A percentile compares a stretch with the other conserved stretches of the same genome.
Evolutionary conservation across 2,329 filamentous ascomycete species (phyloP).

Genomic region (Calonectria ilicicola): DNA sequence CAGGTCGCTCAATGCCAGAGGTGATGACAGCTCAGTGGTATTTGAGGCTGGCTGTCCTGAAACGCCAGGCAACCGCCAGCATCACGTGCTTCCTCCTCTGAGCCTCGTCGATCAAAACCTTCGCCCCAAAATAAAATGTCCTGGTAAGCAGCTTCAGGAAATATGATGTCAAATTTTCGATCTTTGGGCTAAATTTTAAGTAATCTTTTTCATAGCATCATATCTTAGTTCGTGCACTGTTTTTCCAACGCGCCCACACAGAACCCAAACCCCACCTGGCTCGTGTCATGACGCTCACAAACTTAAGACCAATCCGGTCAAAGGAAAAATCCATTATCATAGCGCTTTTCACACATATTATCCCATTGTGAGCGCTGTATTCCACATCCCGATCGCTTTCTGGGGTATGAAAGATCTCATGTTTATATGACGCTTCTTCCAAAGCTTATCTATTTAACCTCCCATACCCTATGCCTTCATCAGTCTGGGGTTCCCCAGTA

Average conservation of each 20-base stretch:
- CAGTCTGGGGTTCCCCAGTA: neutral
- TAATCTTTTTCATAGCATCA: neutral
- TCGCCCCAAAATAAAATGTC: neutral
- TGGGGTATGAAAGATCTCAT: neutral
- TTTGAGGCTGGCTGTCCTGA: neutral
- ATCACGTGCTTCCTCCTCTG: slow-evolving; percentile 18
- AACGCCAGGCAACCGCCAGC: slow-evolving; percentile 12
- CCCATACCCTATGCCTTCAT: neutral
- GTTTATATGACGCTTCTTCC: neutral
- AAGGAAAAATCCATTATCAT: too few species aligned
- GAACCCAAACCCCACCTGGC: neutral
- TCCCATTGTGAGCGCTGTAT: neutral
- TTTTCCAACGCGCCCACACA: neutral
- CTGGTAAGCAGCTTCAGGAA: neutral
- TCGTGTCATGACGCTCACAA: neutral
- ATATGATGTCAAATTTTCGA: neutral
- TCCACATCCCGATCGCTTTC: too few species aligned
- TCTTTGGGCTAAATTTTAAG: neutral
- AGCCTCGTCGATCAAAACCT: slow-evolving; percentile 4
- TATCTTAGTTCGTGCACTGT: neutral
- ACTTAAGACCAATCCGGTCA: too few species aligned
- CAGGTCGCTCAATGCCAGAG: neutral
- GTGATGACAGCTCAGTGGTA: neutral
- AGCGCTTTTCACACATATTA: neutral
- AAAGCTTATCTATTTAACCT: neutral